phyloP scores from a whole-genome alignment of 2,329 filamentous ascomycete genomes.

The Verticillium nubilum region DNA sequence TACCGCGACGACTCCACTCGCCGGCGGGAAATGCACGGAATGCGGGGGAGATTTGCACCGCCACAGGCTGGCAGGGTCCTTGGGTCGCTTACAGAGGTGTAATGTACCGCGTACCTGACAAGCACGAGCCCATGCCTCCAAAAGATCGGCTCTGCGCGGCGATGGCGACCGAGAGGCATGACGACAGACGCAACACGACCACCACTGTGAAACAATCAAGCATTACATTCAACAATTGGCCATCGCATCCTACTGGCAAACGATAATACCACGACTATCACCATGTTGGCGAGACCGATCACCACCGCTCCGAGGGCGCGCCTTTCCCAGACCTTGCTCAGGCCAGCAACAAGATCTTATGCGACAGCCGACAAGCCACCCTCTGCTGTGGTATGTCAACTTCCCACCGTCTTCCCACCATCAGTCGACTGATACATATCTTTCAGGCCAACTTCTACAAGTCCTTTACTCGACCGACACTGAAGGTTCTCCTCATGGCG shows the following conservation, averaged over 20 bases:
- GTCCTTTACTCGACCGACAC: slow-evolving; percentile 66
- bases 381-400: not conserved
- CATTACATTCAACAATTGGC: not conserved
- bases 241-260: not conserved
- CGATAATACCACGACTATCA: not conserved
- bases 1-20: not conserved
- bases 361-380: not conserved
- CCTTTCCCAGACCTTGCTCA: not conserved
- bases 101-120: not conserved
- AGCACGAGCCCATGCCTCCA: not conserved
- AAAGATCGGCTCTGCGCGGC: not conserved
- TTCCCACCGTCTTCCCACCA: not conserved
- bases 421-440: not conserved
- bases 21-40: not conserved
- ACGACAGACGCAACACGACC: not conserved
- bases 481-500: slow-evolving; percentile 69
- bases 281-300: not conserved
- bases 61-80: not conserved
- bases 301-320: not conserved
- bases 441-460: slow-evolving; percentile 64
- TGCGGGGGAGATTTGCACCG: not conserved
- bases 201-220: not conserved
- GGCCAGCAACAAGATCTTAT: not conserved
- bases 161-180: not conserved
- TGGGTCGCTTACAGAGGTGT: not conserved